Evolutionary conservation across 352 stramenopile species (phyloP).

Genomic region (Globisporangium canariense): DNA sequence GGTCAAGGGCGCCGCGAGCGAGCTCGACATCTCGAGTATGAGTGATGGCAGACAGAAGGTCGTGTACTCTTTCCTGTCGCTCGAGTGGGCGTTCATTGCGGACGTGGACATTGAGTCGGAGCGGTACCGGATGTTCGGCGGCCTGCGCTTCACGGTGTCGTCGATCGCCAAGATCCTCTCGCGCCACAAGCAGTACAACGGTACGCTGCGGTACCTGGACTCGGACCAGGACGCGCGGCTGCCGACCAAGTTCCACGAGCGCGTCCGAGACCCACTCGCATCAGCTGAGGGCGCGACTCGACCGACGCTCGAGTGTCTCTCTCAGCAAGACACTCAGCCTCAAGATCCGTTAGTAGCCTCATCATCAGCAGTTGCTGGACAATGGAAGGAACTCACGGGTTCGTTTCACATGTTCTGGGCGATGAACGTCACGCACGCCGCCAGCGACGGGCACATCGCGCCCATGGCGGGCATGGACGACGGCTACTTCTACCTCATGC

Average conservation of each 20-base stretch:
- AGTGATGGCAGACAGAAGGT: conserved; percentile 41
- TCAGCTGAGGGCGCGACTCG: conserved; percentile 22
- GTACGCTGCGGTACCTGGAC: conserved; percentile 37
- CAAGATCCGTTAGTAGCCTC: neutral
- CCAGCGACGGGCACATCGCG: conserved; percentile 26
- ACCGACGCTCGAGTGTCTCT: conserved; percentile 44
- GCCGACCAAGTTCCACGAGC: conserved; percentile 38
- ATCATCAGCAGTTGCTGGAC: conserved; percentile 6
- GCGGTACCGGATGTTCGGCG: conserved; percentile 51
- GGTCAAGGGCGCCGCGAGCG: conserved; percentile 53
- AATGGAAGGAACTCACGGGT: conserved; percentile 24
- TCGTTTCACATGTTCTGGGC: conserved; percentile 35
- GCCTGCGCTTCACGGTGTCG: conserved; percentile 48
- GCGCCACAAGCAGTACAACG: conserved; percentile 31
- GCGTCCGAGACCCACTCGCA: conserved; percentile 29
- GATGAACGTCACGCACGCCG: conserved; percentile 30
- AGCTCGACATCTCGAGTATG: conserved; percentile 60
- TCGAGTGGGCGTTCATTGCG: conserved; percentile 84
- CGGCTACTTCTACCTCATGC: conserved; percentile 59
- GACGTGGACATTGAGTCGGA: conserved; percentile 80
- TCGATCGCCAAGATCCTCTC: conserved; percentile 41
- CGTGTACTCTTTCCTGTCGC: conserved; percentile 76
- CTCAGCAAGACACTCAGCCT: neutral
- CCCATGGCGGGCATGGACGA: conserved; percentile 29
- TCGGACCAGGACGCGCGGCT: conserved; percentile 25